phyloP scores from a whole-genome alignment of 2,329 filamentous ascomycete species.

The Claviceps spartinae region DNA sequence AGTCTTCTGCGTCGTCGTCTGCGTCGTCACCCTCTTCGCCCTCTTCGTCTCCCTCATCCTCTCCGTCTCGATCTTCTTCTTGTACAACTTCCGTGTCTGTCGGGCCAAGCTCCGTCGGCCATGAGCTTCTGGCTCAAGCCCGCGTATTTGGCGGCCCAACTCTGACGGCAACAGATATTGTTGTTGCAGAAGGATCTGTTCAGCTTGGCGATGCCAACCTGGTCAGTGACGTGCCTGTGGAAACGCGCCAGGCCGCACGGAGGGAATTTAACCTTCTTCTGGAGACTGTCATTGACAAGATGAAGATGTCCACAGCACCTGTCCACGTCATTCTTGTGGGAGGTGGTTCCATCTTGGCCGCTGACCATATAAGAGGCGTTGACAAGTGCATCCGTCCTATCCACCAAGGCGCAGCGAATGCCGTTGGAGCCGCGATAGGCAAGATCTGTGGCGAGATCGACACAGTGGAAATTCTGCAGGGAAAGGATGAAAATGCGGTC shows the following conservation, averaged over 20 bases:
- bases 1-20: neutral
- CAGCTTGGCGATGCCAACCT: constrained; percentile 18
- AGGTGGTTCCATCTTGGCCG: constrained; percentile 40
- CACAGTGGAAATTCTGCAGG: constrained; percentile 32
- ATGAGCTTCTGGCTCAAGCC: constrained; percentile 32
- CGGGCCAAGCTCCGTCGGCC: constrained; percentile 44
- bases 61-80: constrained; percentile 7
- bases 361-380: constrained; percentile 33
- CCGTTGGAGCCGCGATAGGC: constrained; percentile 45
- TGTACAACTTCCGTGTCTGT: constrained; percentile 24
- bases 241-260: constrained; percentile 11
- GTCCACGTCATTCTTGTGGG: constrained; percentile 42
- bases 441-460: constrained; percentile 40
- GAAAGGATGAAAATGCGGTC: constrained; percentile 22
- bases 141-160: constrained; percentile 39
- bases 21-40: neutral
- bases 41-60: neutral
- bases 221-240: constrained; percentile 13
- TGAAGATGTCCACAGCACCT: constrained; percentile 40
- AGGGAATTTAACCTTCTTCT: constrained; percentile 31
- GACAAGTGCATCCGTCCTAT: constrained; percentile 35
- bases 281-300: constrained; percentile 38
- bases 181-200: constrained; percentile 22
- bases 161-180: constrained; percentile 40
- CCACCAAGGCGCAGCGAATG: constrained; percentile 43